phyloP scores from a whole-genome alignment of 345 rosid genomes.

The Acer negundo region DNA sequence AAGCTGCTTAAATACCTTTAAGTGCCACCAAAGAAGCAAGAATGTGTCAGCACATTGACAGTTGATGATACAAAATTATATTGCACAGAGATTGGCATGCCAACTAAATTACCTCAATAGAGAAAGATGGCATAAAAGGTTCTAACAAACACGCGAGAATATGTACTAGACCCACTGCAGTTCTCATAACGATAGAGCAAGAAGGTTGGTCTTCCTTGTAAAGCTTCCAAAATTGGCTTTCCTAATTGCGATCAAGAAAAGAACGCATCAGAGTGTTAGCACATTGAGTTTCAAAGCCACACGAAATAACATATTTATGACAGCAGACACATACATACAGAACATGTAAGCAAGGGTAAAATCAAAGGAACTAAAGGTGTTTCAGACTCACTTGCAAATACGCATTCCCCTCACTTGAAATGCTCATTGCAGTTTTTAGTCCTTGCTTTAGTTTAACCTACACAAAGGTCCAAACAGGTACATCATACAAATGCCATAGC shows the following conservation, averaged over 20 bases:
- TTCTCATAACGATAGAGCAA: constrained; percentile 80
- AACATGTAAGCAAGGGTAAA: too few species aligned
- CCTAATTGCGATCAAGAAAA: constrained; percentile 45
- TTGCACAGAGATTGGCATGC: neutral
- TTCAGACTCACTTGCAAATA: constrained; percentile 73
- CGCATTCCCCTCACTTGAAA: constrained; percentile 85
- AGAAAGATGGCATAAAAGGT: constrained; percentile 96
- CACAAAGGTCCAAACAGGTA: constrained; percentile 13
- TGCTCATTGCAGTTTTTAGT: constrained; percentile 76
- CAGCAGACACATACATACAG: neutral
- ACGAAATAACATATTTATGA: constrained; percentile 10
- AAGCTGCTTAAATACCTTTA: constrained; percentile 85
- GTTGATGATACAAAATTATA: too few species aligned
- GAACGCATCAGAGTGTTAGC: constrained; percentile 9
- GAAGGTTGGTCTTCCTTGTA: constrained; percentile 72
- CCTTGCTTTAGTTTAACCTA: constrained; percentile 97
- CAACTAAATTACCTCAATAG: constrained; percentile 63
- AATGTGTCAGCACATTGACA: constrained; percentile 18
- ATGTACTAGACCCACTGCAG: constrained; percentile 79
- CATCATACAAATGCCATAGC: constrained; percentile 6
- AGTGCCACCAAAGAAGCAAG: constrained; percentile 21
- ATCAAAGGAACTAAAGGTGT: neutral
- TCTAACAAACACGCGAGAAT: constrained; percentile 83
- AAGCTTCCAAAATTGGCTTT: constrained; percentile 84
- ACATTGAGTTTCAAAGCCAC: constrained; percentile 13